Conservation (phyloP, 2,329 filamentous ascomycete genomes). For the Talaromyces funiculosus region DNA sequence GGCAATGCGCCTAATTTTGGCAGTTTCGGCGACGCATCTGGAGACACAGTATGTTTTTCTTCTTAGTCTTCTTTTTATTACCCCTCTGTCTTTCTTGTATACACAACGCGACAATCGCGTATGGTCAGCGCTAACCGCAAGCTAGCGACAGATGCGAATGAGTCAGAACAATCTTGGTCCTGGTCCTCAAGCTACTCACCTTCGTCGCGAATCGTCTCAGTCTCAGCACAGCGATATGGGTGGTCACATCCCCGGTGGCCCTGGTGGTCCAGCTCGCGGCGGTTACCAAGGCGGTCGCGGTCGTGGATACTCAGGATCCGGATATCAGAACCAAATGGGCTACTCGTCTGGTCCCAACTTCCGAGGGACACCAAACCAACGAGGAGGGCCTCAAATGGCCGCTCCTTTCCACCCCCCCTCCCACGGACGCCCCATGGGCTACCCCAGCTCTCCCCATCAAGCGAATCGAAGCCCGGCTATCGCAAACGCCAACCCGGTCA, state of each 20-base stretch:
- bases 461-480: slow-evolving; percentile 60
- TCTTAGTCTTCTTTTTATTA: slow-evolving; percentile 16
- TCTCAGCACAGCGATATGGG: slow-evolving; percentile 70
- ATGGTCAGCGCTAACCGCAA: slow-evolving; percentile 16
- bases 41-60: slow-evolving; percentile 44
- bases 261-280: slow-evolving; percentile 49
- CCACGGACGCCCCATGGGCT: slow-evolving; percentile 43
- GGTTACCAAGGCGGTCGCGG: slow-evolving; percentile 52
- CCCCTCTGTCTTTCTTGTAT: slow-evolving; percentile 13
- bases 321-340: slow-evolving; percentile 48
- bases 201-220: slow-evolving; percentile 80
- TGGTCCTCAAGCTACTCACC: slow-evolving; percentile 65
- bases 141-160: slow-evolving; percentile 65
- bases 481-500: slow-evolving; percentile 60
- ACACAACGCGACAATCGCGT: slow-evolving; percentile 11
- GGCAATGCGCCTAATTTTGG: slow-evolving; percentile 73
- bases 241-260: slow-evolving; percentile 49
- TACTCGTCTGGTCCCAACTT: slow-evolving; percentile 52
- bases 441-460: slow-evolving; percentile 62
- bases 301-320: slow-evolving; percentile 51
- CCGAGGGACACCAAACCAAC: slow-evolving; percentile 48
- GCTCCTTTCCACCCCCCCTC: slow-evolving; percentile 45
- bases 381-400: slow-evolving; percentile 48
- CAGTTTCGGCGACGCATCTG: slow-evolving; percentile 62
- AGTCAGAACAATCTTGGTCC: slow-evolving; percentile 57